Conservation (phyloP, 805 yeast species). For the Saccharomycopsis fodiens region DNA sequence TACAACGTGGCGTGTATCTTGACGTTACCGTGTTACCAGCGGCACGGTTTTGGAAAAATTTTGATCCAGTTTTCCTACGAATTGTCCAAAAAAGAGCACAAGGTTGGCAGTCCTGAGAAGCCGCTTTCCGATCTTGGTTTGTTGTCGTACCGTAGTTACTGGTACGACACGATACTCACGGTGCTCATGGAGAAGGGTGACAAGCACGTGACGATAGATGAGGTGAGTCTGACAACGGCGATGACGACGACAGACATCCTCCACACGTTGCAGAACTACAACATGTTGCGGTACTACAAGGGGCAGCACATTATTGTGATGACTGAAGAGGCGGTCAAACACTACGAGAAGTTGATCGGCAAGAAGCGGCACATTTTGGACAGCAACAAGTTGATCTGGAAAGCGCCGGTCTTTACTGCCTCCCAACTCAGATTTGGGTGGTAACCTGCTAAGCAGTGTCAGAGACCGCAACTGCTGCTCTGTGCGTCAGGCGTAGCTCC, state of each 20-base stretch:
- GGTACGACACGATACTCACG: slow-evolving; percentile 86
- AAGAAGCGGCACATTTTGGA: slow-evolving; percentile 69
- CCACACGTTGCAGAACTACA: slow-evolving; percentile 87
- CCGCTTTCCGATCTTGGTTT: slow-evolving; percentile 94
- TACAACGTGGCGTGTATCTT: slow-evolving; percentile 96
- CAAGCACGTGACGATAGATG: slow-evolving; percentile 72
- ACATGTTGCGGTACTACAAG: slow-evolving; percentile 83
- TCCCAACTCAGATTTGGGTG: slow-evolving; percentile 94
- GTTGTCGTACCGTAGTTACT: slow-evolving; percentile 86
- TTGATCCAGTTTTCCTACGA: slow-evolving; percentile 91
- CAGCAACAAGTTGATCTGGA: slow-evolving; percentile 73
- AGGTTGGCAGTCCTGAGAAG: slow-evolving; percentile 94
- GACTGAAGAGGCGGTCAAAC: slow-evolving; percentile 72
- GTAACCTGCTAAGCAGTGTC: no score
- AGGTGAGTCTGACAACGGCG: slow-evolving; percentile 74
- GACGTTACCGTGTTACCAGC: slow-evolving; percentile 92
- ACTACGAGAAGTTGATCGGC: slow-evolving; percentile 59
- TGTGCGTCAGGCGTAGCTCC: no score
- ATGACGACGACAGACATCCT: slow-evolving; percentile 96
- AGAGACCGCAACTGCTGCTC: no score
- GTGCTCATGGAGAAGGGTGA: slow-evolving; percentile 62
- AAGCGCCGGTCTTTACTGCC: slow-evolving; percentile 90
- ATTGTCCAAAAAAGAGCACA: slow-evolving; percentile 78
- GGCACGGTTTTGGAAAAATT: slow-evolving; percentile 88
- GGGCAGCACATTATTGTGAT: slow-evolving; percentile 89